phyloP scores from a whole-genome alignment of 2,329 filamentous ascomycete species.

The Cladophialophora psammophila region DNA sequence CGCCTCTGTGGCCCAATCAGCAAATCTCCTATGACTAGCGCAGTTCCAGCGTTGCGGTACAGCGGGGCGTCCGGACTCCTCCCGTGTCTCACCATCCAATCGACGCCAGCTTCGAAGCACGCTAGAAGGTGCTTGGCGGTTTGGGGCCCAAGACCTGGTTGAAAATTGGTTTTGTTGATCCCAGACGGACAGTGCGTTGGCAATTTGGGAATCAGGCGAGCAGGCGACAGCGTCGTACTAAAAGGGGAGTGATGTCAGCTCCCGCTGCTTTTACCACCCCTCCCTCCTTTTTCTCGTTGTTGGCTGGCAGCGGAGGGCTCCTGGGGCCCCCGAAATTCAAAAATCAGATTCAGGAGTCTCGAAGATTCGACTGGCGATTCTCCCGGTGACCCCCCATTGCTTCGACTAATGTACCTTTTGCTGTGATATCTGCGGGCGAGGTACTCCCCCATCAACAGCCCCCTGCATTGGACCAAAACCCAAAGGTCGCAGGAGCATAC shows the following conservation, averaged over 20 bases:
- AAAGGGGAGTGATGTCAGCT: conserved; percentile 12
- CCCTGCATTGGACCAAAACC: conserved; percentile 23
- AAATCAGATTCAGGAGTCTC: conserved; percentile 11
- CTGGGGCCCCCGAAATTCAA: neutral
- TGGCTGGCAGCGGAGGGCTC: neutral
- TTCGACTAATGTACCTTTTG: conserved; percentile 18
- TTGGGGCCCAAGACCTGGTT: neutral
- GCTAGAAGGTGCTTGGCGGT: conserved; percentile 13
- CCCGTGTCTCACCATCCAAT: conserved; percentile 25
- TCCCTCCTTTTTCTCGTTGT: neutral
- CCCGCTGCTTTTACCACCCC: conserved; percentile 12
- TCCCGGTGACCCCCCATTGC: conserved; percentile 2
- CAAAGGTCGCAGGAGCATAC: neutral
- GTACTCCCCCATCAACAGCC: conserved; percentile 16
- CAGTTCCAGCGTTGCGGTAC: conserved; percentile 37
- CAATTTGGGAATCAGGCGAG: conserved; percentile 5
- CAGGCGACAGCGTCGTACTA: neutral
- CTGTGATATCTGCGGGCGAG: conserved; percentile 21
- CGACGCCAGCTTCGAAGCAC: conserved; percentile 20
- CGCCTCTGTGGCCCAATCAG: conserved; percentile 10
- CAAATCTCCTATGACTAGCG: conserved; percentile 13
- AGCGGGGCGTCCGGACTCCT: conserved; percentile 20
- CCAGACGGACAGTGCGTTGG: conserved; percentile 6
- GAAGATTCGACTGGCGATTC: neutral
- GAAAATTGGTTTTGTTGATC: conserved; percentile 13